These are phyloP conservation scores for Poa annua DNA, from an alignment of 176 grass and related monocot species.

Conservation along the genomic window DNA sequence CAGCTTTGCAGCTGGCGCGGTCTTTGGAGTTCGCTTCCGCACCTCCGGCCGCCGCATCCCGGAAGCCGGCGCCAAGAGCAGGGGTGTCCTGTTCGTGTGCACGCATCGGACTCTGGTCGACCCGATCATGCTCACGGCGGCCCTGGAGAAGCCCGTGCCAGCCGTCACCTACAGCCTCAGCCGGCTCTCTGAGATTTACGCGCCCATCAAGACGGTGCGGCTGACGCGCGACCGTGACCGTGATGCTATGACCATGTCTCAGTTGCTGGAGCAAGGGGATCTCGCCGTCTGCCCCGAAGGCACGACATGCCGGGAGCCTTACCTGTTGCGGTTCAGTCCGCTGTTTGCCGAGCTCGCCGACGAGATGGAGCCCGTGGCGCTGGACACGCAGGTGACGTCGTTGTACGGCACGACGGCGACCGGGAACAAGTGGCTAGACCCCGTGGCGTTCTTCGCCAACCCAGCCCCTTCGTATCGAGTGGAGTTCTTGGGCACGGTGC, in stretches of 20 bases:
- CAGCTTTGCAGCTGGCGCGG: not conserved
- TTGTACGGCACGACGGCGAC: conserved; percentile 88
- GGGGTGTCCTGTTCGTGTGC: conserved; percentile 75
- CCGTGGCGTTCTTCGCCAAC: conserved; percentile 75
- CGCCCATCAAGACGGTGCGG: conserved; percentile 78
- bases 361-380: conserved; percentile 79
- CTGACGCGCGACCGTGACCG: conserved; percentile 69
- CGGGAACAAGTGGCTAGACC: conserved; percentile 87
- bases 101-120: conserved; percentile 86
- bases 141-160: conserved; percentile 57
- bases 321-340: conserved; percentile 80
- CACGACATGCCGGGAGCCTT: conserved; percentile 91
- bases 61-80: not conserved
- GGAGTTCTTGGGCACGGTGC: conserved; percentile 60
- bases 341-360: conserved; percentile 88
- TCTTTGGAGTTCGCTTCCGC: conserved; percentile 63
- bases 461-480: conserved; percentile 65
- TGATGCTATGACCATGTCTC: conserved; percentile 67
- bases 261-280: conserved; percentile 54
- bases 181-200: conserved; percentile 56
- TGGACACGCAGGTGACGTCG: conserved; percentile 57
- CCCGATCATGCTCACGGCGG: conserved; percentile 63
- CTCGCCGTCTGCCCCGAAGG: conserved; percentile 89
- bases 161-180: conserved; percentile 89
- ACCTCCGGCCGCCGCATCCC: conserved; percentile 1